Evolutionary conservation across 768 basidiomycete species (phyloP).

Genomic region (Leucocoprinus sp.): DNA sequence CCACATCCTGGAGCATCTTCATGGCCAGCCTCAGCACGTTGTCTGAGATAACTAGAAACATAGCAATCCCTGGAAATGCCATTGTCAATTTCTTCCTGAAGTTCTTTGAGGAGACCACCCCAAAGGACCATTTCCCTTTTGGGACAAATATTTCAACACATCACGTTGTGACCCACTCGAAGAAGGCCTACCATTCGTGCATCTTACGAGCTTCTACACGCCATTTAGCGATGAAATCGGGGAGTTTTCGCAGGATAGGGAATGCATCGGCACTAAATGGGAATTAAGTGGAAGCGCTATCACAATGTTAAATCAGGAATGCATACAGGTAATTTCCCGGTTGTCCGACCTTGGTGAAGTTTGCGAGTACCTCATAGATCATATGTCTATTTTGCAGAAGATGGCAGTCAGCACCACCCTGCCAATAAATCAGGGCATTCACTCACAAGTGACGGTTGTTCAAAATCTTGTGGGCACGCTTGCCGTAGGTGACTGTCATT

Average conservation of each 20-base stretch:
- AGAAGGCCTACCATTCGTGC: constrained; percentile 18
- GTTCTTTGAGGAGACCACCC: constrained; percentile 19
- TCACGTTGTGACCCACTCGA: background rate
- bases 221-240: constrained; percentile 21
- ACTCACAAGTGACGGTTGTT: constrained; percentile 16
- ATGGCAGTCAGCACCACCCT: background rate
- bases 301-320: background rate
- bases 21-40: constrained; percentile 17
- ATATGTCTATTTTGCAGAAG: constrained; percentile 13
- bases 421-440: background rate
- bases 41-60: constrained; percentile 17
- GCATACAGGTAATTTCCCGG: constrained; percentile 21
- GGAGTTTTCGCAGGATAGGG: constrained; percentile 19
- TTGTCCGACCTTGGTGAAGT: constrained; percentile 18
- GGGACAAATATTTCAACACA: background rate
- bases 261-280: constrained; percentile 18
- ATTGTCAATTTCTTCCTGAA: constrained; percentile 15
- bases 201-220: constrained; percentile 17
- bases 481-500: constrained; percentile 19
- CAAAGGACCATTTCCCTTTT: constrained; percentile 21
- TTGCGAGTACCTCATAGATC: constrained; percentile 19
- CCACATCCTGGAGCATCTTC: constrained; percentile 20
- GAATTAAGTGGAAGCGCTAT: background rate
- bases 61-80: constrained; percentile 17
- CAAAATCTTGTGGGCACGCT: constrained; percentile 16